A percentile compares a stretch with the other conserved stretches of the same genome.
Evolutionary conservation across 2,329 filamentous ascomycete genomes (phyloP).

Genomic region (Talaromyces atroroseus): DNA sequence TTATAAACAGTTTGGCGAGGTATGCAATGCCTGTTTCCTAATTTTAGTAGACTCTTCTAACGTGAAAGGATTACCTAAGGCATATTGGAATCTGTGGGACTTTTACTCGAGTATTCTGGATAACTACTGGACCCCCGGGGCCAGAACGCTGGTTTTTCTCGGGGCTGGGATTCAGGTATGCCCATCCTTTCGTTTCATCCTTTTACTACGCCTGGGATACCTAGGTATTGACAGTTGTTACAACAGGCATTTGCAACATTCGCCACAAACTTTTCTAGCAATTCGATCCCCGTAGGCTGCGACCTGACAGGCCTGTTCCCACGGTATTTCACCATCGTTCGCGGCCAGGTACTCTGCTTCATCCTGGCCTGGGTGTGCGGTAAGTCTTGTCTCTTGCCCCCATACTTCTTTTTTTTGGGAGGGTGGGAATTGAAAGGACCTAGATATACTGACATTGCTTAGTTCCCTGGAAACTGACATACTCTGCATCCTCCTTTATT

Average conservation of each 20-base stretch:
- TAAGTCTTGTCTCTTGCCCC: not conserved
- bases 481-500: slow-evolving; percentile 5
- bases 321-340: slow-evolving; percentile 5
- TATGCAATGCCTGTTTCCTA: not conserved
- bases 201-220: no score
- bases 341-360: slow-evolving; percentile 9
- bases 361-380: slow-evolving; percentile 9
- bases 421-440: not conserved
- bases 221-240: not conserved
- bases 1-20: slow-evolving; percentile 10
- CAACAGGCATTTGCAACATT: slow-evolving; percentile 10
- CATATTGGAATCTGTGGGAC: slow-evolving; percentile 13
- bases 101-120: slow-evolving; percentile 7
- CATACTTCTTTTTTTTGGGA: no score
- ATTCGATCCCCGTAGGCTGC: slow-evolving; percentile 8
- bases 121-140: slow-evolving; percentile 7
- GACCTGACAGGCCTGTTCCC: slow-evolving; percentile 11
- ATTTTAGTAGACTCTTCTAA: not conserved
- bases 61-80: not conserved
- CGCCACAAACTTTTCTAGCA: slow-evolving; percentile 9
- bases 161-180: slow-evolving; percentile 9
- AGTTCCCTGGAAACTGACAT: slow-evolving; percentile 11
- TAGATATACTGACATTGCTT: not conserved
- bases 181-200: not conserved
- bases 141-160: slow-evolving; percentile 6